phyloP scores from a whole-genome alignment of 169 alveolate genomes.

The Theileria orientalis region DNA sequence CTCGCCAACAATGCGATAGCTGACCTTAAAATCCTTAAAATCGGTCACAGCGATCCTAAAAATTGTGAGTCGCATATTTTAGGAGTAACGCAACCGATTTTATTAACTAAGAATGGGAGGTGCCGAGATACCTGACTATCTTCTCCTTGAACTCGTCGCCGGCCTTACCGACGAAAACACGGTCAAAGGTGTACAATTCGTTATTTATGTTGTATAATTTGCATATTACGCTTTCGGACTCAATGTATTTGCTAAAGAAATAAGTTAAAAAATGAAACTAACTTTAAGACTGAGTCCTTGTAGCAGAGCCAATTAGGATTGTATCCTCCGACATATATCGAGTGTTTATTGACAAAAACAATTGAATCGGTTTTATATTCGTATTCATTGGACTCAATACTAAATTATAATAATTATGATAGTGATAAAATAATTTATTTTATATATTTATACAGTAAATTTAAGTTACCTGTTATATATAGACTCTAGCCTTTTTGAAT shows the following conservation, averaged over 20 bases:
- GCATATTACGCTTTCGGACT: background rate
- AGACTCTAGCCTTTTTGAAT: background rate
- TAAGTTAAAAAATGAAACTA: background rate
- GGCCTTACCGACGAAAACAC: slow-evolving; percentile 11
- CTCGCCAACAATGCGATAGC: background rate
- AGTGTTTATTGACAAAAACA: slow-evolving; percentile 39
- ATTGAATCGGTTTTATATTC: slow-evolving; percentile 46
- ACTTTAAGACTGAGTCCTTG: slow-evolving; percentile 39
- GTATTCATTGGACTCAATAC: slow-evolving; percentile 1
- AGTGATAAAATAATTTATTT: background rate
- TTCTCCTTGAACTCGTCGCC: background rate
- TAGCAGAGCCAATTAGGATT: slow-evolving; percentile 65
- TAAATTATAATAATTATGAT: background rate
- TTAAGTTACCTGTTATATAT: slow-evolving; percentile 52
- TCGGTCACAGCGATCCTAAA: background rate
- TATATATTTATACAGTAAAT: too few species aligned
- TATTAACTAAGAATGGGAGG: background rate
- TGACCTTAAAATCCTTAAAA: slow-evolving; percentile 6
- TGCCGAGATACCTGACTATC: slow-evolving; percentile 27
- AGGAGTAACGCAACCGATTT: background rate
- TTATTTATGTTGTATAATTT: background rate
- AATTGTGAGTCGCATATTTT: too few species aligned
- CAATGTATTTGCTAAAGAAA: slow-evolving; percentile 6
- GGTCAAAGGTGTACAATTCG: slow-evolving; percentile 2
- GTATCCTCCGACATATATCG: slow-evolving; percentile 66